Evolutionary conservation across 2,329 filamentous ascomycete genomes (phyloP).

Genomic region (Sclerotinia subarctica): DNA sequence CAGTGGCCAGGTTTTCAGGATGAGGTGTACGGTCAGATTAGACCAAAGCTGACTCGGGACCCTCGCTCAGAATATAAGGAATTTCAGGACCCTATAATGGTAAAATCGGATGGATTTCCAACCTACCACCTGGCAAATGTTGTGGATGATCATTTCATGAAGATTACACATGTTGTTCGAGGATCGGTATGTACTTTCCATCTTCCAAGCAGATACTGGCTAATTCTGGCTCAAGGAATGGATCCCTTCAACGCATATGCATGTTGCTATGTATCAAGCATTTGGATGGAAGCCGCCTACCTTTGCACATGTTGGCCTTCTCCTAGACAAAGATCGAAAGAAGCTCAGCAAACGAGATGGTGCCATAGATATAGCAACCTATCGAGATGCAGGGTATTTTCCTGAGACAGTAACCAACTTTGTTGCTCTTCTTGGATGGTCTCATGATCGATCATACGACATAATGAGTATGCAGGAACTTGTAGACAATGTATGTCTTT

Average conservation of each 20-base stretch:
- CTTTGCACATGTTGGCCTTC: conserved; percentile 79
- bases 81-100: conserved; percentile 80
- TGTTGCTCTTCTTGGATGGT: conserved; percentile 82
- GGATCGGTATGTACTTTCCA: conserved; percentile 58
- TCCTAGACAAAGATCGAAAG: conserved; percentile 64
- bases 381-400: conserved; percentile 57
- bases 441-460: conserved; percentile 64
- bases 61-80: conserved; percentile 5
- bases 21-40: conserved; percentile 70
- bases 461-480: conserved; percentile 70
- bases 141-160: conserved; percentile 92
- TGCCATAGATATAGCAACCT: conserved; percentile 57
- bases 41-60: conserved; percentile 38
- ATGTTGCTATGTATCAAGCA: conserved; percentile 70
- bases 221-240: conserved; percentile 62
- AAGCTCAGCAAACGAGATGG: conserved; percentile 85
- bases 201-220: conserved; percentile 1
- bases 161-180: conserved; percentile 91
- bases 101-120: conserved; percentile 88
- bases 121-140: conserved; percentile 98
- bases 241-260: conserved; percentile 88
- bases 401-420: conserved; percentile 73
- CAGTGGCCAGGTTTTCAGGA: conserved; percentile 67
- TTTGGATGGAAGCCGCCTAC: conserved; percentile 69
- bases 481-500: conserved; percentile 56